These are phyloP conservation scores for Cladophialophora carrionii DNA, from an alignment of 2,329 filamentous ascomycete species.

Conservation along the genomic window DNA sequence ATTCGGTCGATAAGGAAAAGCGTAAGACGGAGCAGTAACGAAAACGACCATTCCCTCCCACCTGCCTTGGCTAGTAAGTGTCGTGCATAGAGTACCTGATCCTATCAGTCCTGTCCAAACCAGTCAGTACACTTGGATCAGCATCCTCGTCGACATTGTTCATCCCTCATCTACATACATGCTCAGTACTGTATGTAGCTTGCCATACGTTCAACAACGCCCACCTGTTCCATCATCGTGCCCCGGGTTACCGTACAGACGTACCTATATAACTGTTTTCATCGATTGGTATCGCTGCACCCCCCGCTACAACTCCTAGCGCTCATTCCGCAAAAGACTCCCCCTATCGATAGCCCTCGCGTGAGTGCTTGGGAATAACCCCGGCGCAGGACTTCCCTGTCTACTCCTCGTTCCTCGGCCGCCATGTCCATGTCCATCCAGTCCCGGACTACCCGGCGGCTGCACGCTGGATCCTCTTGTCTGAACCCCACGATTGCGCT, in stretches of 20 bases:
- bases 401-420: conserved; percentile 33
- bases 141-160: neutral
- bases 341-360: conserved; percentile 20
- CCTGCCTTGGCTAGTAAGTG: too few relatives aligned
- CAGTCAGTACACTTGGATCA: neutral
- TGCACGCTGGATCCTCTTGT: conserved; percentile 40
- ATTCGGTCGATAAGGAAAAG: too few relatives aligned
- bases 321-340: conserved; percentile 32
- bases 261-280: neutral
- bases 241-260: neutral
- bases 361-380: conserved; percentile 24
- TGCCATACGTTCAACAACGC: neutral
- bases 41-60: too few relatives aligned
- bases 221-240: neutral
- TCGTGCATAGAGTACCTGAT: too few relatives aligned
- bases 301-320: conserved; percentile 6
- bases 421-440: conserved; percentile 22
- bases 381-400: conserved; percentile 35
- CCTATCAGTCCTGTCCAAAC: too few relatives aligned
- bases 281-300: neutral
- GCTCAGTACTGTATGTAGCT: too few relatives aligned
- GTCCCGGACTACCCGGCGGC: conserved; percentile 36
- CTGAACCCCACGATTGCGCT: conserved; percentile 42
- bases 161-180: neutral
- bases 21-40: too few relatives aligned